Conservation (phyloP, 208 protist species). For the Strigomonas galati region DNA sequence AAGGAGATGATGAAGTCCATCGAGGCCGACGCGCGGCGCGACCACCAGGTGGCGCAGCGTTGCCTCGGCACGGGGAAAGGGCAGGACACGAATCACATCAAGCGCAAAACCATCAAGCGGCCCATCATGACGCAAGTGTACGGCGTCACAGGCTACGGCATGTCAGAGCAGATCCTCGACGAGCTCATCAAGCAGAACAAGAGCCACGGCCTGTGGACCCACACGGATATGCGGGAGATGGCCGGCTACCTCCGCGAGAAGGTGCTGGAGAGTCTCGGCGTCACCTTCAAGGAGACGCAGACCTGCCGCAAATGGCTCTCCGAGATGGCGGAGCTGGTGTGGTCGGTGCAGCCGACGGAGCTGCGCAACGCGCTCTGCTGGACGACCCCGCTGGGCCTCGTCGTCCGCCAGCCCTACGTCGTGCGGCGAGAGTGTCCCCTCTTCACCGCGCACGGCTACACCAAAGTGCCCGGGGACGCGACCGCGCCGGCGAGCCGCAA, state of each 20-base stretch:
- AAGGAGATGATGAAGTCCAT: slow-evolving; percentile 91
- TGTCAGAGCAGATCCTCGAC: slow-evolving; percentile 93
- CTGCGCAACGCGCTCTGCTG: slow-evolving; percentile 89
- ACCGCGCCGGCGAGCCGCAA: slow-evolving; percentile 78
- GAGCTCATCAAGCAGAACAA: slow-evolving; percentile 92
- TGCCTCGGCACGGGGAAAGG: slow-evolving; percentile 81
- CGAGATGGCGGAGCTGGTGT: slow-evolving; percentile 66
- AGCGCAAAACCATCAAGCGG: slow-evolving; percentile 98
- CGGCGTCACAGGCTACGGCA: slow-evolving; percentile 97
- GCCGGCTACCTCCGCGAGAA: slow-evolving; percentile 86
- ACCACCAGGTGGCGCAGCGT: slow-evolving; percentile 81
- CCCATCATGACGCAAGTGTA: slow-evolving; percentile 99
- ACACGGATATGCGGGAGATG: slow-evolving; percentile 90
- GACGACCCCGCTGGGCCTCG: slow-evolving; percentile 95
- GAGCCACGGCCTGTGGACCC: slow-evolving; percentile 86
- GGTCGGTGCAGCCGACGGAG: slow-evolving; percentile 76
- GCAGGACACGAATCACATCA: slow-evolving; percentile 89
- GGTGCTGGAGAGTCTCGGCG: slow-evolving; percentile 83
- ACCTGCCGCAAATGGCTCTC: slow-evolving; percentile 87
- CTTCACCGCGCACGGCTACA: slow-evolving; percentile 81
- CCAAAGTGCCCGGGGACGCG: slow-evolving; percentile 59
- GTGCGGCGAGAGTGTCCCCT: slow-evolving; percentile 75
- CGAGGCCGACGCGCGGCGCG: slow-evolving; percentile 70
- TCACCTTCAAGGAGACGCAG: slow-evolving; percentile 87
- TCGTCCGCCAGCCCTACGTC: slow-evolving; percentile 96